Evolutionary conservation across 352 stramenopile genomes (phyloP), one percentile per base, ranked within the genome.

Genomic region (Phytopythium montanum): DNA sequence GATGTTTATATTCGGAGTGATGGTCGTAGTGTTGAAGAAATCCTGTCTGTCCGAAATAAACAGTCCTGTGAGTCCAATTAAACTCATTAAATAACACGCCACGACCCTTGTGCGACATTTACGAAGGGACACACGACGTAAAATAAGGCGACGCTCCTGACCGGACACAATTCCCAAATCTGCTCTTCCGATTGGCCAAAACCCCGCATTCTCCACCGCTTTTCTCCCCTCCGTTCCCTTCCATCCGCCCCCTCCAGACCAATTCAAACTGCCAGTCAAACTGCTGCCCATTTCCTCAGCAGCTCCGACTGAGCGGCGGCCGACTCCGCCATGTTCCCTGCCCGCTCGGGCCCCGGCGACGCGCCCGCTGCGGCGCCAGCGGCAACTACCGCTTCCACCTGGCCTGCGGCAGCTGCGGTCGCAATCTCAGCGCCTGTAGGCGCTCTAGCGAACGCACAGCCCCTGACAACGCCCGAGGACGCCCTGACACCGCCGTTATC

Each of bases 181-280:
- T 5, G 10, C 31, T 9, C 2, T 4, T 46, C 3, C 38, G 21
- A 49, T 50, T 58, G 34, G 52, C 13, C 38, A 38, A 58, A 49
- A 58, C 18, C 34, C 18, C 16, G 33, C 21, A 18, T 36, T 38
- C 21, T 23, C 21, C 13, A 1, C 34, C 48, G 9, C 1, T 6
- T n/a, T n/a, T 41, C 29, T 28, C 38, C 31, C 23, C 52, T 58
- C 36, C 52, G 52, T 58, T 48, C 52, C 52, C 38, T 58, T 46
- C 33, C 52, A 58, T 58, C 13, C 52, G 52, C 34, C 51, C 52
- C 34, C 51, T 44, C 31, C 51, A 3, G 25, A 5, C 29, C 25
- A 21, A 49, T 46, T 48, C 26, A 13, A 21, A 36, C 10, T 42
- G 13, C 0, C 26, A 3, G 46, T 38, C 29, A 42, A 41, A 26